These are phyloP conservation scores for Fusarium veterinarium DNA, from an alignment of 2,329 filamentous ascomycete species.

Conservation along the genomic window DNA sequence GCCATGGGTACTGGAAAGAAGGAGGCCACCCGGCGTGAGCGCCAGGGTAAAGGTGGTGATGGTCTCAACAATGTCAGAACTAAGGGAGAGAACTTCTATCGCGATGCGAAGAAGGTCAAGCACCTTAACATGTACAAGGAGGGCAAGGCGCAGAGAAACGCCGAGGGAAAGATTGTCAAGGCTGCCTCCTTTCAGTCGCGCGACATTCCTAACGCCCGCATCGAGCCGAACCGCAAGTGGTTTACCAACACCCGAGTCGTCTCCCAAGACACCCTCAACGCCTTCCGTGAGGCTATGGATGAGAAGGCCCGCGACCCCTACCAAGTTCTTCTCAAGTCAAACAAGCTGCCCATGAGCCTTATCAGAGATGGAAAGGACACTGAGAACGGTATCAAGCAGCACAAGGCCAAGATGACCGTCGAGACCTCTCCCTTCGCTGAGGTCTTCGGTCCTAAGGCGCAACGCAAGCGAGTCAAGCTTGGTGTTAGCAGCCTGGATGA, in stretches of 20 bases:
- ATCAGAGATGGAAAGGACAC: conserved; percentile 79
- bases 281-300: conserved; percentile 92
- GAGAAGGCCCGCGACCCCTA: conserved; percentile 92
- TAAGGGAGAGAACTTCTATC: conserved; percentile 99
- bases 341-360: conserved; percentile 95
- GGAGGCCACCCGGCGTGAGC: conserved; percentile 82
- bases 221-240: conserved; percentile 98
- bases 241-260: conserved; percentile 94
- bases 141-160: conserved; percentile 84
- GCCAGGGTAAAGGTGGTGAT: conserved; percentile 86
- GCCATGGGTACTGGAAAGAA: conserved; percentile 92
- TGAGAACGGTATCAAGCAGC: conserved; percentile 88
- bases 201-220: conserved; percentile 83
- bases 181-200: conserved; percentile 85
- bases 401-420: conserved; percentile 92
- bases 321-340: conserved; percentile 93
- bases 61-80: conserved; percentile 91
- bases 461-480: conserved; percentile 92
- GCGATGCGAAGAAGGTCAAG: conserved; percentile 86
- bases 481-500: conserved; percentile 84
- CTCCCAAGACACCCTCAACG: conserved; percentile 85
- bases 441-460: conserved; percentile 93
- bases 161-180: conserved; percentile 84
- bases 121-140: conserved; percentile 91
- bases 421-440: conserved; percentile 87